phyloP scores from a whole-genome alignment of 768 basidiomycete species.

The Xanthoconium purpureum region DNA sequence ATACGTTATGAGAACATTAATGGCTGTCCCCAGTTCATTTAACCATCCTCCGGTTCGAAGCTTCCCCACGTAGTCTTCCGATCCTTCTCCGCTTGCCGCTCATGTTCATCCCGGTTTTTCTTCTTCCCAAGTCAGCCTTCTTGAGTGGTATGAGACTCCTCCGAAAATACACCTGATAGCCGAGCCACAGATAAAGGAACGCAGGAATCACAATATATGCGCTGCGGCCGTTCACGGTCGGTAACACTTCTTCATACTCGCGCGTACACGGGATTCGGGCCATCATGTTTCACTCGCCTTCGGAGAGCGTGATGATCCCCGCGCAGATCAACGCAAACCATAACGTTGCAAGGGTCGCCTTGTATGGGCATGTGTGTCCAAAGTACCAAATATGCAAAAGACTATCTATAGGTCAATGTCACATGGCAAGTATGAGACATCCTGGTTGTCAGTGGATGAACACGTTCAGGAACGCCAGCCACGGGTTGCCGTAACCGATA shows the following conservation, averaged over 20 bases:
- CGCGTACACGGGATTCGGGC: no score
- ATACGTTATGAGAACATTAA: not conserved
- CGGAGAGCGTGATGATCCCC: constrained; percentile 55
- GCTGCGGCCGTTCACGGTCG: not conserved
- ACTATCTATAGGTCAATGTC: constrained; percentile 3
- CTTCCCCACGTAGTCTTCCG: constrained; percentile 31
- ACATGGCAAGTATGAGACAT: constrained; percentile 25
- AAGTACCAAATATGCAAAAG: constrained; percentile 35
- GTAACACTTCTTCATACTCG: no score
- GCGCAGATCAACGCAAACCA: constrained; percentile 59
- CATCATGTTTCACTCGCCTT: constrained; percentile 36
- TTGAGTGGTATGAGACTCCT: constrained; percentile 37
- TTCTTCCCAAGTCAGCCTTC: constrained; percentile 36
- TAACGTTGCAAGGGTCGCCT: constrained; percentile 45
- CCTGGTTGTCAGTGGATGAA: constrained; percentile 46
- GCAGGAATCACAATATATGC: constrained; percentile 27
- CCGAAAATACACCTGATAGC: constrained; percentile 32
- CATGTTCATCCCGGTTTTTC: constrained; percentile 58
- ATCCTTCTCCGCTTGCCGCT: constrained; percentile 38
- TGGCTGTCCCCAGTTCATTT: no score
- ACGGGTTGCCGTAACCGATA: constrained; percentile 52
- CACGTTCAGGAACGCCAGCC: constrained; percentile 60
- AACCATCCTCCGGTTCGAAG: no score
- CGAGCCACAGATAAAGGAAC: constrained; percentile 36
- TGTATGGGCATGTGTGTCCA: constrained; percentile 28